phyloP scores from a whole-genome alignment of 352 stramenopile genomes.

The Pythium utonaiense region DNA sequence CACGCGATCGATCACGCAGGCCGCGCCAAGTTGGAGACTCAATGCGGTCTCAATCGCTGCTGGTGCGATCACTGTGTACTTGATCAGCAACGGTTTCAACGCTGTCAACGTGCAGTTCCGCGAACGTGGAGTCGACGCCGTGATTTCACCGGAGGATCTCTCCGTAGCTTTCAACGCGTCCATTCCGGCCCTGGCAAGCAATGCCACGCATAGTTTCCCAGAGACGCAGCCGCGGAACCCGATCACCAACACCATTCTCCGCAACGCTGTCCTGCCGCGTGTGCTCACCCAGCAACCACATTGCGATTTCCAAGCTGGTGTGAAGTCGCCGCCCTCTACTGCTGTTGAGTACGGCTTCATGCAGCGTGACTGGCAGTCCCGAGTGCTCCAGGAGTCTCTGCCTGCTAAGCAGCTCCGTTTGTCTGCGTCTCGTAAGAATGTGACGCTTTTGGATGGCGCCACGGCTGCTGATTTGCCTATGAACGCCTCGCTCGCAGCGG shows the following conservation, averaged over 20 bases:
- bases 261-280: neutral
- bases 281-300: neutral
- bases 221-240: slow-evolving; percentile 3
- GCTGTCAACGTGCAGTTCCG: neutral
- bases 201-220: neutral
- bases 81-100: neutral
- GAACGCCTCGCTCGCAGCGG: neutral
- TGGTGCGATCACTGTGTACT: neutral
- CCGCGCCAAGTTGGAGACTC: neutral
- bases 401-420: neutral
- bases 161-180: neutral
- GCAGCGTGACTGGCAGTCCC: slow-evolving; percentile 5
- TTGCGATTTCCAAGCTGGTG: no score
- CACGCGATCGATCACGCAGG: neutral
- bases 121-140: neutral
- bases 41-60: no score
- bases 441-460: neutral
- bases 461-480: neutral
- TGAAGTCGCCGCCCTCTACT: neutral
- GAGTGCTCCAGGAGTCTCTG: neutral
- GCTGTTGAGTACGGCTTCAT: slow-evolving; percentile 6
- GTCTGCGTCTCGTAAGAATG: neutral
- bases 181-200: neutral
- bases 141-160: neutral
- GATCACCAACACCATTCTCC: slow-evolving; percentile 8